Conservation (phyloP, 2,329 filamentous ascomycete species). For the Colletotrichum tanaceti region DNA sequence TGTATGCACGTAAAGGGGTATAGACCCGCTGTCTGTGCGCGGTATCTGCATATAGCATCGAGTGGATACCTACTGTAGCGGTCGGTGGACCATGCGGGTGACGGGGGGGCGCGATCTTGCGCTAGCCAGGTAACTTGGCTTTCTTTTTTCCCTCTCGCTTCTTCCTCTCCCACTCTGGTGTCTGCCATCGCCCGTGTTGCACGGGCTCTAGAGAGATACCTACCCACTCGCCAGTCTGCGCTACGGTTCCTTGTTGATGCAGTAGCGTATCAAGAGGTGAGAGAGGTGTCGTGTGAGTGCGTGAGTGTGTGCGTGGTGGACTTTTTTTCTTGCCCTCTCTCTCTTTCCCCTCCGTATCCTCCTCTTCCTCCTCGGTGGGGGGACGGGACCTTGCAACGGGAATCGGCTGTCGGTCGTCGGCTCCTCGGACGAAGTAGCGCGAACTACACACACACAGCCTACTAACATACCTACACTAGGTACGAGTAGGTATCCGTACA, state of each 20-base stretch:
- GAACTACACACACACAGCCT: slow-evolving; percentile 2
- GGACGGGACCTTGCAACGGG: neutral
- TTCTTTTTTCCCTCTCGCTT: neutral
- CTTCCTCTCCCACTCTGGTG: neutral
- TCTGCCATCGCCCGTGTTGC: neutral
- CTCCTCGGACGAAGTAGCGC: slow-evolving; percentile 30
- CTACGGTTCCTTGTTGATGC: slow-evolving; percentile 31
- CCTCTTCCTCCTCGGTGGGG: neutral
- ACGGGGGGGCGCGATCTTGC: slow-evolving; percentile 35
- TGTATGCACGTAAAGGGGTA: slow-evolving; percentile 18
- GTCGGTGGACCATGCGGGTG: slow-evolving; percentile 23
- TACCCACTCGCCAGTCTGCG: slow-evolving; percentile 29
- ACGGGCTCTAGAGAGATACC: slow-evolving; percentile 27
- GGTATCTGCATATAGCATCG: slow-evolving; percentile 18
- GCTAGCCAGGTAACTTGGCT: slow-evolving; percentile 20
- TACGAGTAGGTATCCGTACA: neutral
- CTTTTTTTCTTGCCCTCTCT: neutral
- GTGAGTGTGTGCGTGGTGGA: slow-evolving; percentile 28
- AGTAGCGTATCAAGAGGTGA: slow-evolving; percentile 27
- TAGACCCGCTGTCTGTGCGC: neutral
- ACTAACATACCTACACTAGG: no score
- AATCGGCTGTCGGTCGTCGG: slow-evolving; percentile 32
- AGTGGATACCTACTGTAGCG: slow-evolving; percentile 13
- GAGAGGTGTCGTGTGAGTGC: slow-evolving; percentile 17
- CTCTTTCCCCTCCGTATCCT: neutral